Evolutionary conservation across 2,329 filamentous ascomycete genomes (phyloP).

Genomic region (Sporothrix curviconia): DNA sequence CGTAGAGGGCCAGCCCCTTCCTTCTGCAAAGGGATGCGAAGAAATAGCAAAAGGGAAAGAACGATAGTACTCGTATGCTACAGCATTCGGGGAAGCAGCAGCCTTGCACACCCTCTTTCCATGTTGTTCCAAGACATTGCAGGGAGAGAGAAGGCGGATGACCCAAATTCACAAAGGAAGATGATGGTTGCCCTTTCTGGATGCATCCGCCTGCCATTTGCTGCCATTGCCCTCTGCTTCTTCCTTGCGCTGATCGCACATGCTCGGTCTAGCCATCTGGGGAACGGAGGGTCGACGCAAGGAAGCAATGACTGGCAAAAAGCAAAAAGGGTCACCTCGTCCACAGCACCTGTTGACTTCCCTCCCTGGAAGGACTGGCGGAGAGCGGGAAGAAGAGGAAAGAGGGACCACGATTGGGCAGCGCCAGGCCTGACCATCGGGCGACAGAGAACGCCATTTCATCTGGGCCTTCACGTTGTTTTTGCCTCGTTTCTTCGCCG

Average conservation of each 20-base stretch:
- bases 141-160: conserved; percentile 1
- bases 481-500: background rate
- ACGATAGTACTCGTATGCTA: background rate
- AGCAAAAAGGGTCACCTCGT: too few species aligned
- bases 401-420: background rate
- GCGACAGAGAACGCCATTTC: conserved; percentile 2
- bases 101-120: conserved; percentile 5
- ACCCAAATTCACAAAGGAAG: background rate
- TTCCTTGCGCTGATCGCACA: conserved; percentile 7
- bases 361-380: too few species aligned
- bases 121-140: background rate
- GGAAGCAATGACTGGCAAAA: background rate
- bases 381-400: too few species aligned
- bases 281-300: conserved; percentile 1
- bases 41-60: too few species aligned
- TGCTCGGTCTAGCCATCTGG: conserved; percentile 3
- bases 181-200: background rate
- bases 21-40: too few species aligned
- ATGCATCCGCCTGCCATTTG: background rate
- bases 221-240: too few species aligned
- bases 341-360: background rate
- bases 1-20: too few species aligned
- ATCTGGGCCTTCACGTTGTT: background rate
- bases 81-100: too few species aligned
- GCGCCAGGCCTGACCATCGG: background rate